Evolutionary conservation across 2,329 filamentous ascomycete species (phyloP).

Genomic region (Lachnellula occidentalis): DNA sequence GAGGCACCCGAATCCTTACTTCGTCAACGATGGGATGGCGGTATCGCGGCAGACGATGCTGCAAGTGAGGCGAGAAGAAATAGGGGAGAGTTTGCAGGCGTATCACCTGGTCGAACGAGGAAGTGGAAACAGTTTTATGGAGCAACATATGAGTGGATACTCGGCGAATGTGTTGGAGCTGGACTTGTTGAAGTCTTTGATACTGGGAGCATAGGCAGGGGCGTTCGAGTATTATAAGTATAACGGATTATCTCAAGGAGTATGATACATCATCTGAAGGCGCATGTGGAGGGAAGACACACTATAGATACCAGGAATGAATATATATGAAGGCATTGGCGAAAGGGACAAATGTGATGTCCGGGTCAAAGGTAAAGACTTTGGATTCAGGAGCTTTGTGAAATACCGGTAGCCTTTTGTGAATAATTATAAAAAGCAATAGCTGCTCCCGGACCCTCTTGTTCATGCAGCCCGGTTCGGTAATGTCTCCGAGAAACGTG

Average conservation of each 20-base stretch:
- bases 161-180: slow-evolving; percentile 65
- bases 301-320: too few relatives aligned
- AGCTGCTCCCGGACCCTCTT: not conserved
- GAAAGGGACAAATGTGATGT: too few relatives aligned
- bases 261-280: not conserved
- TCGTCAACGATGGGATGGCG: slow-evolving; percentile 66
- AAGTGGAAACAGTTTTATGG: slow-evolving; percentile 70
- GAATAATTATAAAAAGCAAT: not conserved
- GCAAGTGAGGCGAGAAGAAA: slow-evolving; percentile 43
- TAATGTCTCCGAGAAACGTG: too few relatives aligned
- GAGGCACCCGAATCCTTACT: slow-evolving; percentile 59
- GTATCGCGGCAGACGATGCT: slow-evolving; percentile 43
- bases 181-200: slow-evolving; percentile 70
- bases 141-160: slow-evolving; percentile 63
- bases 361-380: not conserved
- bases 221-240: slow-evolving; percentile 42
- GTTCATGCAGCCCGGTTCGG: not conserved
- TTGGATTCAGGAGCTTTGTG: not conserved
- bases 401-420: not conserved
- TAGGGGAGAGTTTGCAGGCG: slow-evolving; percentile 50
- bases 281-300: not conserved
- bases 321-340: too few relatives aligned
- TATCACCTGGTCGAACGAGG: slow-evolving; percentile 55
- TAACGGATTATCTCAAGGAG: not conserved
- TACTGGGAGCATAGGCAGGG: slow-evolving; percentile 67